Conservation (phyloP, 352 stramenopile species). For the Pythium rhizo-oryzae region DNA sequence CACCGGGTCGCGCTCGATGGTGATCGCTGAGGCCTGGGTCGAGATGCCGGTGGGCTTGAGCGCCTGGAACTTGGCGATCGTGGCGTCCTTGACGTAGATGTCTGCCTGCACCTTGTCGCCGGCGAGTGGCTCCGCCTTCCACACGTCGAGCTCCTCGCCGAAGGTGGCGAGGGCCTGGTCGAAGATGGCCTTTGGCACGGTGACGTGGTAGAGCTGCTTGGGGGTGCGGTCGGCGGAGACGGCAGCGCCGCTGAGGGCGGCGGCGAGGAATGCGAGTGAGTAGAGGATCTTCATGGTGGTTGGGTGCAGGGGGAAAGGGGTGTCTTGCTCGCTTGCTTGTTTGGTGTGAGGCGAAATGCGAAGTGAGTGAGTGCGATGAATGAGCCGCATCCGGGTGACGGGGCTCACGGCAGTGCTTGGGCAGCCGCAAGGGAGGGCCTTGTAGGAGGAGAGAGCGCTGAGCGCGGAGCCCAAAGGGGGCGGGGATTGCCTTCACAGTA, state of each 20-base stretch:
- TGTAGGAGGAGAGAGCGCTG: no score
- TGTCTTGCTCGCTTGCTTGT: slow-evolving; percentile 3
- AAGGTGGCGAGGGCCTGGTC: slow-evolving; percentile 23
- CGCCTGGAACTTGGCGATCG: slow-evolving; percentile 21
- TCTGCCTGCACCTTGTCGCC: slow-evolving; percentile 20
- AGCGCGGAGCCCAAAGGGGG: no score
- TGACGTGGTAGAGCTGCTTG: slow-evolving; percentile 45
- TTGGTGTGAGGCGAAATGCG: slow-evolving; percentile 19
- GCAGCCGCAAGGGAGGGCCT: not conserved
- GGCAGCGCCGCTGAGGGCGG: slow-evolving; percentile 14
- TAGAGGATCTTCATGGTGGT: slow-evolving; percentile 36
- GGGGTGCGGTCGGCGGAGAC: slow-evolving; percentile 20
- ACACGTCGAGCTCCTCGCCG: slow-evolving; percentile 23
- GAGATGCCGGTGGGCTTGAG: slow-evolving; percentile 14
- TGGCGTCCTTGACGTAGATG: slow-evolving; percentile 17
- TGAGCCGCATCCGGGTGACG: not conserved
- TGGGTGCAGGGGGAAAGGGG: not conserved
- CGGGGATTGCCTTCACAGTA: no score
- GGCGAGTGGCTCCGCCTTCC: slow-evolving; percentile 13
- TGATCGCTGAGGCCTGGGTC: not conserved
- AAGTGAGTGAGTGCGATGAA: slow-evolving; percentile 10
- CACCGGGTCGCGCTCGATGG: slow-evolving; percentile 17
- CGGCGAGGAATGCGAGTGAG: slow-evolving; percentile 21
- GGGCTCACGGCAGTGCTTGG: not conserved
- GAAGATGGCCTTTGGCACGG: slow-evolving; percentile 29